Evolutionary conservation across 352 stramenopile genomes (phyloP).

Genomic region (Phytophthora hybrid): DNA sequence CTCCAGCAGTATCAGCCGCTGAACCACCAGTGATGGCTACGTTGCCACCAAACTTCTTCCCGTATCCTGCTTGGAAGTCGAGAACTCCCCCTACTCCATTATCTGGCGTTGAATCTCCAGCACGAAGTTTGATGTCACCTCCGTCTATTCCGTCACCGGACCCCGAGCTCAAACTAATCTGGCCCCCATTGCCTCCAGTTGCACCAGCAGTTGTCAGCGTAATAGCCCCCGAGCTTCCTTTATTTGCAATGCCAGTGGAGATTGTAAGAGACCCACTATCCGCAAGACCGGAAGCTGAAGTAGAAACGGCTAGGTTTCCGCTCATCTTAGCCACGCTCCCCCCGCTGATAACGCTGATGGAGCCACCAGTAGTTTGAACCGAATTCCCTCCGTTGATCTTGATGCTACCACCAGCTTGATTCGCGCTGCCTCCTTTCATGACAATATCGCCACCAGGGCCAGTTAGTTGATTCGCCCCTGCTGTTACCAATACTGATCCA

Average conservation of each 20-base stretch:
- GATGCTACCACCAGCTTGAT: conserved; percentile 12
- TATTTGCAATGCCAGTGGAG: conserved; percentile 26
- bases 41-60: conserved; percentile 31
- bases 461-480: conserved; percentile 35
- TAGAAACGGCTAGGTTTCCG: conserved; percentile 26
- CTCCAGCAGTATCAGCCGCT: conserved; percentile 28
- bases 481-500: conserved; percentile 19
- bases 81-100: conserved; percentile 27
- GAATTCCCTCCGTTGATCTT: conserved; percentile 26
- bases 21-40: conserved; percentile 30
- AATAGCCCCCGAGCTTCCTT: conserved; percentile 34
- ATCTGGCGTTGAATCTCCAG: conserved; percentile 31
- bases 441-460: conserved; percentile 30
- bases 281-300: conserved; percentile 10
- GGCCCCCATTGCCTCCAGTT: conserved; percentile 27
- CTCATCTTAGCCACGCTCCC: conserved; percentile 32
- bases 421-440: conserved; percentile 27
- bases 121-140: conserved; percentile 32
- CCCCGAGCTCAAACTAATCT: conserved; percentile 31
- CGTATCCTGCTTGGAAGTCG: conserved; percentile 33
- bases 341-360: conserved; percentile 30
- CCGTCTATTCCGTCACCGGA: conserved; percentile 24
- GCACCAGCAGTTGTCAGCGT: conserved; percentile 26
- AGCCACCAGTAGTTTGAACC: conserved; percentile 29
- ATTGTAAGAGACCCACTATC: conserved; percentile 32